phyloP scores from a whole-genome alignment of 1,284 basidiomycete species.

The Moniliophthora roreri region DNA sequence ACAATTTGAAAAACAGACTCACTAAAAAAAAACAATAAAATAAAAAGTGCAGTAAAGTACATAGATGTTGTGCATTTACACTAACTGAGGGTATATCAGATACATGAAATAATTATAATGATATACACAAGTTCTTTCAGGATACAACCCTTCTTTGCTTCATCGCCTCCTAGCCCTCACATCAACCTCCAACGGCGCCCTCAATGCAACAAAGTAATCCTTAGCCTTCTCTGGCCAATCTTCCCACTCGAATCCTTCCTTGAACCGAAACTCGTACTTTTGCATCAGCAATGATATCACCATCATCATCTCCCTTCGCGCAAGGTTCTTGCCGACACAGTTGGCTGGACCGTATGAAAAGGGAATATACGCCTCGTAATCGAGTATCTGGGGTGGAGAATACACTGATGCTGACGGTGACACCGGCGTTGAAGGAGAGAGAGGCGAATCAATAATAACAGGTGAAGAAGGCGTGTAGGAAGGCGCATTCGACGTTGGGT shows the following conservation, averaged over 20 bases:
- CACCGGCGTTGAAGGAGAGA: too few species aligned
- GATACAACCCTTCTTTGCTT: too few species aligned
- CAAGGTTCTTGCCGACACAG: slow-evolving; percentile 16
- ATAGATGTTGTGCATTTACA: too few species aligned
- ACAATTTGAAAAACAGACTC: too few species aligned
- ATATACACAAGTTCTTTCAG: too few species aligned
- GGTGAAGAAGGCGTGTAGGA: neutral
- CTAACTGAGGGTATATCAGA: too few species aligned
- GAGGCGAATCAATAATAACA: neutral
- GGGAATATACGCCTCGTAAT: slow-evolving; percentile 12
- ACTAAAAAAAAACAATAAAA: too few species aligned
- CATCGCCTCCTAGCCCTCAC: neutral
- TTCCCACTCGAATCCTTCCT: slow-evolving; percentile 12
- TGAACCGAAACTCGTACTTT: slow-evolving; percentile 9
- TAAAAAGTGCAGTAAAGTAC: too few species aligned
- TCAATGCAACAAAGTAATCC: slow-evolving; percentile 16
- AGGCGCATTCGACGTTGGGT: neutral
- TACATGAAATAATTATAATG: too few species aligned
- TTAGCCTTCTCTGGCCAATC: slow-evolving; percentile 14
- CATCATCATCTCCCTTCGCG: slow-evolving; percentile 11
- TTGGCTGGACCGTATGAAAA: slow-evolving; percentile 16
- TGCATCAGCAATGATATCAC: slow-evolving; percentile 11
- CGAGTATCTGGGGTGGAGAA: neutral
- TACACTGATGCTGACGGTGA: too few species aligned
- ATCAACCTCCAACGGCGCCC: slow-evolving; percentile 12